Conservation (phyloP, 805 yeast species). For the Nakazawaea molendinolei region DNA sequence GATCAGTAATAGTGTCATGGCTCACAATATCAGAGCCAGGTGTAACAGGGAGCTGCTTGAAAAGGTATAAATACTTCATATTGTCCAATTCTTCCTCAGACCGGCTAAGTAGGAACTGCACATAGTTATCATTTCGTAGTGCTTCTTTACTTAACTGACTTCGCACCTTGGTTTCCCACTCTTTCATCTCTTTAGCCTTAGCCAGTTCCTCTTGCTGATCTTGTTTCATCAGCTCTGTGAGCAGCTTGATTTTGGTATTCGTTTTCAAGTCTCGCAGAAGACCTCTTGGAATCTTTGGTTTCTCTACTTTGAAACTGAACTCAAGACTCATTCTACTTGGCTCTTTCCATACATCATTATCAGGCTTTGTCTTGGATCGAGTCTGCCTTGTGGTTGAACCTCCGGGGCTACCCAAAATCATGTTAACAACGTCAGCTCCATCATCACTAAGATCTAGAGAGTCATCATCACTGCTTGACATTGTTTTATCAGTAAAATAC, state of each 20-base stretch:
- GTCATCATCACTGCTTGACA: too few relatives aligned
- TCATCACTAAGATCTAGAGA: too few relatives aligned
- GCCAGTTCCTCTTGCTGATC: background rate
- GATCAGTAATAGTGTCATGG: too few relatives aligned
- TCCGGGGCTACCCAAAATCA: too few relatives aligned
- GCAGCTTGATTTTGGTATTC: background rate
- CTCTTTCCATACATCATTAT: too few relatives aligned
- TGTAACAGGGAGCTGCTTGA: too few relatives aligned
- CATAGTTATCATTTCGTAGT: background rate
- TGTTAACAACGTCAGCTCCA: too few relatives aligned
- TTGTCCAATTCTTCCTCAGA: background rate
- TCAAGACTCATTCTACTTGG: background rate
- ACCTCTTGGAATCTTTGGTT: constrained; percentile 6
- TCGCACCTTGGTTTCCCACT: background rate
- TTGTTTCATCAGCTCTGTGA: background rate
- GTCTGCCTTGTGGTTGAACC: too few relatives aligned
- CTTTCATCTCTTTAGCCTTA: background rate
- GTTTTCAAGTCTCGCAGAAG: background rate
- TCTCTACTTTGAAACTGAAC: background rate
- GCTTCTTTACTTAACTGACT: background rate
- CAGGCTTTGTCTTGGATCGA: too few relatives aligned
- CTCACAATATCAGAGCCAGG: too few relatives aligned
- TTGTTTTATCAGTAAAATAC: too few relatives aligned
- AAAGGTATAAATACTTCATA: background rate
- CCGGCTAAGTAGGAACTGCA: background rate